A percentile compares a stretch with the other conserved stretches of the same genome.
phyloP scores from a whole-genome alignment of 352 stramenopile genomes.

The Phytophthora tubulina region DNA sequence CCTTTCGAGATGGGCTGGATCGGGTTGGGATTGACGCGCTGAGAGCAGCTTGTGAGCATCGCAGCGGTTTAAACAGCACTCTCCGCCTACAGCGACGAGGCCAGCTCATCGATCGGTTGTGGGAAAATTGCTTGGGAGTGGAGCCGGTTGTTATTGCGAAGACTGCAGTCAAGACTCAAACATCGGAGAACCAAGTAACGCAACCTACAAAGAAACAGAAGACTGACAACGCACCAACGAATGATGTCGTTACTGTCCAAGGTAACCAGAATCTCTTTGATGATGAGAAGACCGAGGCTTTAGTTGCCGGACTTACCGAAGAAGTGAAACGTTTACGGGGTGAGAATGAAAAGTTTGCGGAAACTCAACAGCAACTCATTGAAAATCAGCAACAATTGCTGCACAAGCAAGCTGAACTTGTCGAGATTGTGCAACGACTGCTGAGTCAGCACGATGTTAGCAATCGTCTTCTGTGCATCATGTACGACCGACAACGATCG shows the following conservation, averaged over 20 bases:
- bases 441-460: conserved; percentile 8
- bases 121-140: conserved; percentile 9
- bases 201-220: conserved; percentile 11
- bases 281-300: not conserved
- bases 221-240: not conserved
- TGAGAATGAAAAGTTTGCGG: conserved; percentile 1
- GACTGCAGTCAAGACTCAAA: not conserved
- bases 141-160: not conserved
- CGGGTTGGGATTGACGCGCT: conserved; percentile 5
- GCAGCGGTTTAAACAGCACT: not conserved
- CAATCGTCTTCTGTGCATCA: conserved; percentile 15
- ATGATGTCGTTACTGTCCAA: not conserved
- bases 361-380: conserved; percentile 8
- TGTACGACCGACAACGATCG: conserved; percentile 13
- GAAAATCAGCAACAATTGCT: not conserved
- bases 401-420: not conserved
- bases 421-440: conserved; percentile 5
- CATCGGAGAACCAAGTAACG: too few species aligned
- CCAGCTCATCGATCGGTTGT: conserved; percentile 19
- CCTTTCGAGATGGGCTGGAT: conserved; percentile 13
- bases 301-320: not conserved
- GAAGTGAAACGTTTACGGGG: conserved; percentile 3
- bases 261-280: not conserved
- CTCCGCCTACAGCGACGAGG: conserved; percentile 17
- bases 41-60: conserved; percentile 10